Conservation (phyloP, 306 rosid genomes). For the Inga laurina region DNA sequence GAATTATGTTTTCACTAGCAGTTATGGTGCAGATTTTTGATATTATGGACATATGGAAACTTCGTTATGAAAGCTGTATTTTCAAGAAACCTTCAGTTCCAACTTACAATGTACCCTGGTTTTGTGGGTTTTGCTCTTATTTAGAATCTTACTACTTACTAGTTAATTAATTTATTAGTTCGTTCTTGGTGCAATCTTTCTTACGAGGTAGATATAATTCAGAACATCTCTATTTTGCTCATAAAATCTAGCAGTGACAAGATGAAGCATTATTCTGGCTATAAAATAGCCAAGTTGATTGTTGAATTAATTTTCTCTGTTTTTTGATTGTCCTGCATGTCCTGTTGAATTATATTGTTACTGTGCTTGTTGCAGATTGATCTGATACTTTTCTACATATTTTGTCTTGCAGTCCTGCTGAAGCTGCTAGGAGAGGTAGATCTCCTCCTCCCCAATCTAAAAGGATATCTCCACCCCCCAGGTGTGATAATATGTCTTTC, state of each 20-base stretch:
- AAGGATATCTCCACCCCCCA: constrained; percentile 17
- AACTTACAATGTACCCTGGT: not conserved
- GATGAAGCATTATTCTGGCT: not conserved
- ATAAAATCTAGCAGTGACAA: not conserved
- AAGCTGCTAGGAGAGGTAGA: constrained; percentile 12
- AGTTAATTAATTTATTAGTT: not conserved
- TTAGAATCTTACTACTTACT: not conserved
- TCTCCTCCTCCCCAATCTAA: constrained; percentile 13
- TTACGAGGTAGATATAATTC: not conserved
- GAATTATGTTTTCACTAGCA: not conserved
- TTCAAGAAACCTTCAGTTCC: not conserved
- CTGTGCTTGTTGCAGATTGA: not conserved
- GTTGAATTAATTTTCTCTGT: not conserved
- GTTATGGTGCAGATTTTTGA: not conserved
- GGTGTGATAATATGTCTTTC: constrained; percentile 1
- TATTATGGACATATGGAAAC: not conserved
- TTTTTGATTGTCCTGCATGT: not conserved
- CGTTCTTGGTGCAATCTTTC: not conserved
- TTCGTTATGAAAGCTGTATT: not conserved
- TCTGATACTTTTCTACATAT: not conserved
- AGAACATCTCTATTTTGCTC: not conserved
- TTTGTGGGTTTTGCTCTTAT: not conserved
- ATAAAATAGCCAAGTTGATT: not conserved
- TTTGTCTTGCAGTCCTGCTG: constrained; percentile 16
- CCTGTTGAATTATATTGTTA: not conserved